Percentiles rank a stretch among this genome's conserved stretches.
Evolutionary conservation across 305 asterid genomes (phyloP).

Genomic region (Caryopteris hybrid): DNA sequence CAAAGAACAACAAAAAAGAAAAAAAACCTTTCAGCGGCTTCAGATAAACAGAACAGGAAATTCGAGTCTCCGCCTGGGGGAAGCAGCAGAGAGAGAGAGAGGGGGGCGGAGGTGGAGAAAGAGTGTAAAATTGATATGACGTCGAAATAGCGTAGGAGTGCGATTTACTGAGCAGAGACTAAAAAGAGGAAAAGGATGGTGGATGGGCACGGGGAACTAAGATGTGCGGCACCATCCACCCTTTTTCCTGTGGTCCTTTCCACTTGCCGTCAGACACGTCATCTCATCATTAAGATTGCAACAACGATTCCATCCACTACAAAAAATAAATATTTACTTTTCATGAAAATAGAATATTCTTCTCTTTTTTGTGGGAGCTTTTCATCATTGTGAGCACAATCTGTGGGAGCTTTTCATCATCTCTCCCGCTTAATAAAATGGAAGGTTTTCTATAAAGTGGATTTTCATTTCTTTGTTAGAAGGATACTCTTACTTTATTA

Average conservation of each 20-base stretch:
- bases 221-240: slow-evolving; percentile 32
- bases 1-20: too few relatives aligned
- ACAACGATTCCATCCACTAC: background rate
- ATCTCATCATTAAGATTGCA: background rate
- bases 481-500: too few relatives aligned
- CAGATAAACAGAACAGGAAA: slow-evolving; percentile 9
- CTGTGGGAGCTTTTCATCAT: too few relatives aligned
- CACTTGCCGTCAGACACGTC: slow-evolving; percentile 22
- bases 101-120: background rate
- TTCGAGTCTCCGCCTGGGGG: background rate
- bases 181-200: slow-evolving; percentile 22
- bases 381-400: background rate
- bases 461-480: too few relatives aligned
- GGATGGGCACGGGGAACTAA: slow-evolving; percentile 22
- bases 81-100: background rate
- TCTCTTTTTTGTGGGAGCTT: background rate
- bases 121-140: background rate
- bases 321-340: too few relatives aligned
- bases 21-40: slow-evolving; percentile 23
- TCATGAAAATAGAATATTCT: background rate
- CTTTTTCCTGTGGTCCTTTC: slow-evolving; percentile 22
- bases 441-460: too few relatives aligned
- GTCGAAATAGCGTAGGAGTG: background rate
- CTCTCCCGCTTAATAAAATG: too few relatives aligned
- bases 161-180: slow-evolving; percentile 11